phyloP scores from a whole-genome alignment of 2,329 filamentous ascomycete genomes.

The Pseudocercospora musae region DNA sequence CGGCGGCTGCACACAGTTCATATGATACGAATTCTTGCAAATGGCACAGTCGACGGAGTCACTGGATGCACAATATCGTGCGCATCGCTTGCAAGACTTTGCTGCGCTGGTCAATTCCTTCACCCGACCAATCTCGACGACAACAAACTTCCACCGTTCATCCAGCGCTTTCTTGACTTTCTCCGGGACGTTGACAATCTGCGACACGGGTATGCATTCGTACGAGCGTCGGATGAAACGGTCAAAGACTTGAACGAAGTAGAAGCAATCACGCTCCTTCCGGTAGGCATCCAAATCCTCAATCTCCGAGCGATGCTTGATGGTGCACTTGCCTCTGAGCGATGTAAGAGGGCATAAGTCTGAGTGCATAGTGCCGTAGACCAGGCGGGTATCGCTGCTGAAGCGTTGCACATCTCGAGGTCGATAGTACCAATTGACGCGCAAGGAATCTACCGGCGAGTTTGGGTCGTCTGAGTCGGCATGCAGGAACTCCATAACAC shows the following conservation, averaged over 20 bases:
- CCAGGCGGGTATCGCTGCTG: constrained; percentile 81
- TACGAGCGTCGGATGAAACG: constrained; percentile 98
- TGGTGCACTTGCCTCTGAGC: constrained; percentile 87
- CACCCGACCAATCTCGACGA: constrained; percentile 87
- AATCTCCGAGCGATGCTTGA: constrained; percentile 85
- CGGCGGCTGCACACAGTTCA: constrained; percentile 93
- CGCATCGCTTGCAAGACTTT: constrained; percentile 92
- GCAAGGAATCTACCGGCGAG: constrained; percentile 76
- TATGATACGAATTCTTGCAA: constrained; percentile 93
- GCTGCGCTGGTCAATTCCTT: constrained; percentile 95
- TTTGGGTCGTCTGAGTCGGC: constrained; percentile 65
- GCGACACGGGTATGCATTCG: constrained; percentile 86
- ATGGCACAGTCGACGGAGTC: constrained; percentile 97
- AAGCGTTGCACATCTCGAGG: constrained; percentile 94
- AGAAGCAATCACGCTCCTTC: constrained; percentile 82
- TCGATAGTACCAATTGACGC: constrained; percentile 98
- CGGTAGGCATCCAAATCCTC: constrained; percentile 77
- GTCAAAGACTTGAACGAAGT: constrained; percentile 97
- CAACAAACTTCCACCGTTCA: constrained; percentile 92
- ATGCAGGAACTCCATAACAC: constrained; percentile 97
- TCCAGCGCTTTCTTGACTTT: constrained; percentile 94
- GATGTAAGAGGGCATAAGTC: constrained; percentile 91
- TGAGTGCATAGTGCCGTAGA: constrained; percentile 98
- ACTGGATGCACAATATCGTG: constrained; percentile 85
- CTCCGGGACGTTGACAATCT: constrained; percentile 93